Percentiles rank a stretch among this genome's conserved stretches.
These are phyloP conservation scores for Coniochaeta hoffmannii DNA, from an alignment of 2,329 filamentous ascomycete genomes.

Conservation along the genomic window DNA sequence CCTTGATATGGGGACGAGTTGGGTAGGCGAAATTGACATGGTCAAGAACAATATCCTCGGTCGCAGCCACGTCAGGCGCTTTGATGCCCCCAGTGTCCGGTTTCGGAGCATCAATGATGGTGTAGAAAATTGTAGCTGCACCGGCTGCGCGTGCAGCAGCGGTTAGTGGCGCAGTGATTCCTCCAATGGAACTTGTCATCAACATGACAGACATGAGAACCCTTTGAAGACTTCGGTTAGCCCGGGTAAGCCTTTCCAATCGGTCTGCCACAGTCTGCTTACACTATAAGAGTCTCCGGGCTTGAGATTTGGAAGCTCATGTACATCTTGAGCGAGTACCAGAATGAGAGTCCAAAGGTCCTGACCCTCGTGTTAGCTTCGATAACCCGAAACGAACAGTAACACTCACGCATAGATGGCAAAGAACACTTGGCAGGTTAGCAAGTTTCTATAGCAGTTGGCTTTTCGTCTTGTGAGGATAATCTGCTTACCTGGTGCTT, in stretches of 20 bases:
- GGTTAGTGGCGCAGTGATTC: slow-evolving; percentile 48
- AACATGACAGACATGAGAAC: slow-evolving; percentile 53
- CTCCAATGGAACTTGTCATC: slow-evolving; percentile 46
- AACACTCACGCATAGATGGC: slow-evolving; percentile 25
- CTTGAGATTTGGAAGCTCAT: slow-evolving; percentile 36
- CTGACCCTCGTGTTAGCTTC: slow-evolving; percentile 12
- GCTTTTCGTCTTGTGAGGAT: not conserved
- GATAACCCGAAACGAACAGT: not conserved
- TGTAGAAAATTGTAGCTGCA: slow-evolving; percentile 49
- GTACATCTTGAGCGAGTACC: slow-evolving; percentile 50
- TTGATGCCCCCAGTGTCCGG: slow-evolving; percentile 28
- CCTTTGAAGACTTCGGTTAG: slow-evolving; percentile 7
- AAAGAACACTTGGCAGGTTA: slow-evolving; percentile 19
- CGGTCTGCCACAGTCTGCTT: slow-evolving; percentile 15
- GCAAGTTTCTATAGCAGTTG: not conserved
- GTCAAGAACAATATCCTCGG: slow-evolving; percentile 49
- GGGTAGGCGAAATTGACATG: slow-evolving; percentile 63
- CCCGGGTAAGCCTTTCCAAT: not conserved
- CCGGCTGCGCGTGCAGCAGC: slow-evolving; percentile 47
- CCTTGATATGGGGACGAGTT: slow-evolving; percentile 34
- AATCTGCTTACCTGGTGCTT: slow-evolving; percentile 16
- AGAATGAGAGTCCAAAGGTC: slow-evolving; percentile 51
- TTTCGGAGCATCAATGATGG: slow-evolving; percentile 37
- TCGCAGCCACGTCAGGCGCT: slow-evolving; percentile 35
- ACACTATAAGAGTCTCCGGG: slow-evolving; percentile 49